phyloP scores from a whole-genome alignment of 2,329 filamentous ascomycete species.

The Huntiella abstrusa region DNA sequence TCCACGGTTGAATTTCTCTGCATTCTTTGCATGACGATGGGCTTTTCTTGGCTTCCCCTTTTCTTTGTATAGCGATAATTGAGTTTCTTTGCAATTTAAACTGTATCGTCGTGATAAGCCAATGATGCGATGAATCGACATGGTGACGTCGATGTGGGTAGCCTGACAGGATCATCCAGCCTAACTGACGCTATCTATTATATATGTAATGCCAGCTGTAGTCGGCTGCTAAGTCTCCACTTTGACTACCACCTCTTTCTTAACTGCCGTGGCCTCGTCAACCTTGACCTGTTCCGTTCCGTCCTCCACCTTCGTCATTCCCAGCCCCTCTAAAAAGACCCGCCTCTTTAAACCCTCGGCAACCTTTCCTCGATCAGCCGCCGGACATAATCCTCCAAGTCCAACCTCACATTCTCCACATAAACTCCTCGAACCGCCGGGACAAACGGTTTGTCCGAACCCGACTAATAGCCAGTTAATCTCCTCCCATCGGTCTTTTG shows the following conservation, averaged over 20 bases:
- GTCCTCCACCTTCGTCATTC: slow-evolving; percentile 13
- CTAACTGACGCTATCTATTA: too few species aligned
- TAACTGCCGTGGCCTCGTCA: slow-evolving; percentile 2
- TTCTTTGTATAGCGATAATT: neutral
- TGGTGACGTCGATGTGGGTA: neutral
- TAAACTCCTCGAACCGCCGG: slow-evolving; percentile 51
- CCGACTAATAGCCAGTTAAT: slow-evolving; percentile 84
- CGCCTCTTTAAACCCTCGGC: slow-evolving; percentile 29
- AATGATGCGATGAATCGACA: neutral
- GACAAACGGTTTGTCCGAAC: slow-evolving; percentile 68
- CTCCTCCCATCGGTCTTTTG: slow-evolving; percentile 70
- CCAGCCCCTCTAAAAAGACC: slow-evolving; percentile 15
- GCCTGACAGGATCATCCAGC: too few species aligned
- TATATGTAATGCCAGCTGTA: too few species aligned
- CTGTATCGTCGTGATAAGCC: neutral
- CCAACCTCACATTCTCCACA: slow-evolving; percentile 80
- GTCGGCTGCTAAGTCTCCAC: too few species aligned
- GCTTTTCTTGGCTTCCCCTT: neutral
- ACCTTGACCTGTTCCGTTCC: slow-evolving; percentile 5
- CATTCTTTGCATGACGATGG: neutral
- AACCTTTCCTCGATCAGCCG: slow-evolving; percentile 47
- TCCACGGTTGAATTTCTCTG: too few species aligned
- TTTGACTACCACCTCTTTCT: neutral
- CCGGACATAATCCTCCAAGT: slow-evolving; percentile 54
- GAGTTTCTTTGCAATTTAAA: neutral